Conservation (phyloP, 257 asterid species). For the Solanum chmielewskii region DNA sequence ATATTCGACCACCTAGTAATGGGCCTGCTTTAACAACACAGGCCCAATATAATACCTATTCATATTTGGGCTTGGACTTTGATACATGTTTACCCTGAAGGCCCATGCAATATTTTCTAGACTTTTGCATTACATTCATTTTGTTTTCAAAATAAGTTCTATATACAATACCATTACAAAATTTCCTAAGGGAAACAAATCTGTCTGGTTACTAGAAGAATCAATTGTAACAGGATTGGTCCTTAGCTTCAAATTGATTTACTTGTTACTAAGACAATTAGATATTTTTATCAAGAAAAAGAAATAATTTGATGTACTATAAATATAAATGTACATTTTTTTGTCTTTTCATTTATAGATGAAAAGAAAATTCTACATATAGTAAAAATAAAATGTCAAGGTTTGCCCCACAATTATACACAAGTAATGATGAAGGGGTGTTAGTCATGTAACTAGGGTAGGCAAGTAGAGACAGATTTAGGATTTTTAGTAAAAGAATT, state of each 20-base stretch:
- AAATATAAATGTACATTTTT: neutral
- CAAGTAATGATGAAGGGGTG: neutral
- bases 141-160: neutral
- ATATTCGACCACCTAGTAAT: neutral
- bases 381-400: neutral
- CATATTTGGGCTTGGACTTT: neutral
- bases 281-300: neutral
- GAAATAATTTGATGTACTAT: too few species aligned
- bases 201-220: neutral
- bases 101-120: neutral
- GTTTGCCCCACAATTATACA: neutral
- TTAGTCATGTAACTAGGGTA: neutral
- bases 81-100: neutral
- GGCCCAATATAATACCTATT: neutral
- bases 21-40: neutral
- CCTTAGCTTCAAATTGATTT: neutral
- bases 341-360: neutral
- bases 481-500: too few species aligned
- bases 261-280: neutral
- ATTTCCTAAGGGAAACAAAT: neutral
- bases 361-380: neutral
- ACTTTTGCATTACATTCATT: neutral
- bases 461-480: neutral
- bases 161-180: neutral
- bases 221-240: neutral